Conservation (phyloP, 2,329 filamentous ascomycete species). For the Colletotrichum sp. region DNA sequence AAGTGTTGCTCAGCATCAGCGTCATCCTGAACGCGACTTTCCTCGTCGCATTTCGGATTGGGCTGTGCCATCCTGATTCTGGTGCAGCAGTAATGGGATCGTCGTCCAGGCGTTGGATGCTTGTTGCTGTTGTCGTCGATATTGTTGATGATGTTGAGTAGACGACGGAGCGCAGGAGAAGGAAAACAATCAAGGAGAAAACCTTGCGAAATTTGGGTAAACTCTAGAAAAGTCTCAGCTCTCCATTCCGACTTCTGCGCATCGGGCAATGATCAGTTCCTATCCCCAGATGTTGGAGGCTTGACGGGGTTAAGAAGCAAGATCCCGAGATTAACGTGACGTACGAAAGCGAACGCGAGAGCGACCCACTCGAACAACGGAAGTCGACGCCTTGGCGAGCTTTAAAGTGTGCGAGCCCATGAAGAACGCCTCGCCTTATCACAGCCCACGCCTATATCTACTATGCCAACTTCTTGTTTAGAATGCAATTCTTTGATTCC, state of each 20-base stretch:
- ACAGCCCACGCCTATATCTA: neutral
- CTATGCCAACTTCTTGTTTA: fast-evolving
- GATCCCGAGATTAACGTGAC: neutral
- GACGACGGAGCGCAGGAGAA: neutral
- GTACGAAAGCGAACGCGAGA: neutral
- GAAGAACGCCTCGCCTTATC: neutral
- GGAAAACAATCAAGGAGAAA: neutral
- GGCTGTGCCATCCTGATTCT: neutral
- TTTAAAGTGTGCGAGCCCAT: neutral
- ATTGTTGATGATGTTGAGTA: neutral
- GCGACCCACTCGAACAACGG: neutral
- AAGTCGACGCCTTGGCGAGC: neutral
- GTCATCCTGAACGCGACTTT: neutral
- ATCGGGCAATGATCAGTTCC: neutral
- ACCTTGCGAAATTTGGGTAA: neutral
- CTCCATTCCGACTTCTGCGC: neutral
- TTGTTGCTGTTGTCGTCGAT: neutral
- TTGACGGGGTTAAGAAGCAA: neutral
- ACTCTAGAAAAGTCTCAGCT: neutral
- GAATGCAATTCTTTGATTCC: neutral
- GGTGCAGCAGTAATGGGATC: neutral
- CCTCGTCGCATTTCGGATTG: neutral
- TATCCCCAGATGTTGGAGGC: neutral
- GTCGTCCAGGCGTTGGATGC: neutral
- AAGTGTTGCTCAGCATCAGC: neutral